Percentiles rank a stretch among this genome's conserved stretches.
Conservation (phyloP, 2,329 filamentous ascomycete species). For the Aspergillus sp. region DNA sequence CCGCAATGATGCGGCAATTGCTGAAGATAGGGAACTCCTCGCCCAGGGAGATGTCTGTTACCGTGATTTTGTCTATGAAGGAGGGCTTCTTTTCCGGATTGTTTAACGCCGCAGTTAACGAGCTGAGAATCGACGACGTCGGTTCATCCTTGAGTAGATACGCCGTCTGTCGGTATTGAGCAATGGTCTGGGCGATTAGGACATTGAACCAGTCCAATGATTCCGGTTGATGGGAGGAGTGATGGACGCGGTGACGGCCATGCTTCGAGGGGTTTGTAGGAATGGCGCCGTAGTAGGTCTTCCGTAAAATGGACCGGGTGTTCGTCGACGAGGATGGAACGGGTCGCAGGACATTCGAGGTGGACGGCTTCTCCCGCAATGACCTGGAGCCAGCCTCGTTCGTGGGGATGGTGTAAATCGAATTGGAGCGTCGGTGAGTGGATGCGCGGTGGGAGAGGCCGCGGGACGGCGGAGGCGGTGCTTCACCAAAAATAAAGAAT, state of each 20-base stretch:
- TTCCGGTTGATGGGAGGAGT: conserved; percentile 87
- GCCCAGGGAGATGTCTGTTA: conserved; percentile 89
- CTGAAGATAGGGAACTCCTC: conserved; percentile 99
- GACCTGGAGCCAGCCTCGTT: conserved; percentile 44
- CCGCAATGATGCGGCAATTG: conserved; percentile 92
- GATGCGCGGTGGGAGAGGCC: conserved; percentile 73
- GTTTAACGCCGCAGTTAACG: conserved; percentile 81
- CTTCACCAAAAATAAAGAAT: conserved; percentile 98
- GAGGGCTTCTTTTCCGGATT: conserved; percentile 81
- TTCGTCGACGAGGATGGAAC: conserved; percentile 80
- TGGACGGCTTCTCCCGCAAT: conserved; percentile 47
- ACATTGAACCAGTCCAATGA: conserved; percentile 99
- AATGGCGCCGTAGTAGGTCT: conserved; percentile 85
- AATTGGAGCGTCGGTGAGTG: conserved; percentile 71
- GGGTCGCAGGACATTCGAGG: conserved; percentile 68
- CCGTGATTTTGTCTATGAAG: conserved; percentile 88
- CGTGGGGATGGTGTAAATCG: conserved; percentile 49
- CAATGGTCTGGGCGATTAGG: conserved; percentile 90
- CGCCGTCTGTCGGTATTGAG: conserved; percentile 89
- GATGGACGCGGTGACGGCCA: conserved; percentile 41
- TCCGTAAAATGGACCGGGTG: conserved; percentile 74
- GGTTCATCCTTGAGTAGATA: conserved; percentile 71
- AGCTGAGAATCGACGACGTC: conserved; percentile 67
- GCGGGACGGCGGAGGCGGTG: conserved; percentile 76
- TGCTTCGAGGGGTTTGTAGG: conserved; percentile 41